phyloP scores from a whole-genome alignment of 2,329 filamentous ascomycete species.

The Fusarium chuoi region DNA sequence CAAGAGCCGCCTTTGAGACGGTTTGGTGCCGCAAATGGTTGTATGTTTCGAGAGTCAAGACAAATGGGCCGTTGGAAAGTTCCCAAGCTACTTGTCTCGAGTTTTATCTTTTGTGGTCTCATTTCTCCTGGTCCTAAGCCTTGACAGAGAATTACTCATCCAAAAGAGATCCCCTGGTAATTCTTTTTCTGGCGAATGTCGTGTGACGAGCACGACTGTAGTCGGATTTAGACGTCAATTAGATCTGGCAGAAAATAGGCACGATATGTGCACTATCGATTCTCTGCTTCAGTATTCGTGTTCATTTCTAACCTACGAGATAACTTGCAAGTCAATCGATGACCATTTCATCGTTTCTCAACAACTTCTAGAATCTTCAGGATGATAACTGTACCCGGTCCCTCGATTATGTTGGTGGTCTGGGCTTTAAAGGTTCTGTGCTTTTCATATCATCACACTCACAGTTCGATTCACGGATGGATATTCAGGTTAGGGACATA shows the following conservation, averaged over 20 bases:
- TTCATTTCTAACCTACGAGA: not conserved
- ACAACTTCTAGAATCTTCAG: not conserved
- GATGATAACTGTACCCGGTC: not conserved
- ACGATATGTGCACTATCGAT: slow-evolving; percentile 11
- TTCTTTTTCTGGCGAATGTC: not conserved
- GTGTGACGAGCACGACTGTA: slow-evolving; percentile 11
- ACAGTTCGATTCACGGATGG: not conserved
- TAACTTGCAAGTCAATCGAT: too few species aligned
- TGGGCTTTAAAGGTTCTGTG: not conserved
- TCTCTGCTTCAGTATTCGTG: not conserved
- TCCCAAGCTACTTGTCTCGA: not conserved
- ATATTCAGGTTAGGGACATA: not conserved
- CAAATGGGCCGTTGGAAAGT: not conserved
- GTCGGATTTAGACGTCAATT: not conserved
- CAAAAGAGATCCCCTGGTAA: not conserved
- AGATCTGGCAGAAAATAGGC: slow-evolving; percentile 29
- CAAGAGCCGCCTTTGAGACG: slow-evolving; percentile 1
- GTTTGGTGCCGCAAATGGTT: slow-evolving; percentile 7
- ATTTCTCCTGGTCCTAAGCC: not conserved
- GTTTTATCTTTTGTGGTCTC: not conserved
- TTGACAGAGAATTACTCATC: not conserved
- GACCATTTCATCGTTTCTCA: not conserved
- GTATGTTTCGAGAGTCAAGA: not conserved
- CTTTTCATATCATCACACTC: not conserved
- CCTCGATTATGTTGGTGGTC: not conserved